Evolutionary conservation across 345 rosid species (phyloP), one percentile per base, ranked within the genome.

Genomic region (Isatis tinctoria): DNA sequence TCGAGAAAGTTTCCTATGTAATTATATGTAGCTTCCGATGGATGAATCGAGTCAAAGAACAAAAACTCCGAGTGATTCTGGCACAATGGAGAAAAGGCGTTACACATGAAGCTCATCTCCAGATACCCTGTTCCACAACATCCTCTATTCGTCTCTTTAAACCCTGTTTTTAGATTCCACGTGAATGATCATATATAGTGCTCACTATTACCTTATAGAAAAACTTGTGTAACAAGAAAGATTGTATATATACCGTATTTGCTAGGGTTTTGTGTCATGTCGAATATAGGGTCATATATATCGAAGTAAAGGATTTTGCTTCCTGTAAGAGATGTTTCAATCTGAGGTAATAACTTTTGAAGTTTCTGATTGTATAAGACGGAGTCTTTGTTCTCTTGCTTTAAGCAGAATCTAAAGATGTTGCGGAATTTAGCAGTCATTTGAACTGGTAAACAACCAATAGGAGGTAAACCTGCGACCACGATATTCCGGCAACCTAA

Each of bases 391-490:
- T 88, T 91, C 72, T 83, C 75, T 28, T 83, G 67, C 24, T 82
- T 82, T 41, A 83, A 27, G 16, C 94, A 88, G 5, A 48, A 70
- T 10, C 70, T 73, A 16, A 12, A 49, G 14, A 52, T 9, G 64
- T 3, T 62, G 36, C 60, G 65, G 20, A 76, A 37, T 40, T 64
- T 64, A 36, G 65, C 45, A 13, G 85, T 79, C 75, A 79, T 75
- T 36, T 87, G 92, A 12, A 86, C 16, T 3, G 94, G 94, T 28
- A 88, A 52, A 67, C 94, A 90, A 0, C 96, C 91, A 1, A 85
- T 65, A 3, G 90, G 96, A 2, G 90, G 87, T 12, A 87, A 77
- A 16, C 94, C 90, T 10, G 70, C 81, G n/a, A 87, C 47, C 10
- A 67, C 47, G 22, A 87, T 76, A 12, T 56, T 74, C 14, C 85